A percentile compares a stretch with the other conserved stretches of the same genome.
phyloP scores from a whole-genome alignment of 257 asterid genomes.

The Capsicum chinense region DNA sequence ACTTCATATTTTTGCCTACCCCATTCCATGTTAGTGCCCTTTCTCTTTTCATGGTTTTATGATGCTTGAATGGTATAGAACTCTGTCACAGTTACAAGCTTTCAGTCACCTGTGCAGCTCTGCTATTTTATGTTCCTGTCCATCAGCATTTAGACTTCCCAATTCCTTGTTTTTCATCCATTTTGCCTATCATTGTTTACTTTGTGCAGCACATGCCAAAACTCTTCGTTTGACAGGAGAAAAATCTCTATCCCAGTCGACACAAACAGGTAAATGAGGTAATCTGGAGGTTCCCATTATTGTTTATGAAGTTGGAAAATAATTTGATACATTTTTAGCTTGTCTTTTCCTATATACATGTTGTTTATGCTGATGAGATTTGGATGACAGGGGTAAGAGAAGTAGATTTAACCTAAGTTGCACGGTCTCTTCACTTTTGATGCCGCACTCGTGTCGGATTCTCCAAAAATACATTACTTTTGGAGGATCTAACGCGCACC shows the following conservation, averaged over 20 bases:
- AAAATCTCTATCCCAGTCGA: slow-evolving; percentile 22
- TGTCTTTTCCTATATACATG: not conserved
- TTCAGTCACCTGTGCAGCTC: slow-evolving; percentile 15
- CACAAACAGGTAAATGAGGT: slow-evolving; percentile 29
- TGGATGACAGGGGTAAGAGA: not conserved
- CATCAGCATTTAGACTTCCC: not conserved
- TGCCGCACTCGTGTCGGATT: no score
- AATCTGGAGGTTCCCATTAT: not conserved
- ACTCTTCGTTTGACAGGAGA: not conserved
- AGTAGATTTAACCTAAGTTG: not conserved
- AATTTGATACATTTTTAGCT: not conserved
- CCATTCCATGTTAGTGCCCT: not conserved
- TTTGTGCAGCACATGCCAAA: slow-evolving; percentile 31
- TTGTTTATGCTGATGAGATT: not conserved
- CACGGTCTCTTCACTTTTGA: no score
- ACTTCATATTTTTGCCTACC: not conserved
- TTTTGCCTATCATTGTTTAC: slow-evolving; percentile 19
- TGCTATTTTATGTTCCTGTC: not conserved
- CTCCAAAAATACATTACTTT: no score
- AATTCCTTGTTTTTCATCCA: not conserved
- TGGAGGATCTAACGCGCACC: no score
- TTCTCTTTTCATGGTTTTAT: slow-evolving; percentile 1
- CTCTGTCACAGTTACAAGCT: not conserved
- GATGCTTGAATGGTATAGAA: slow-evolving; percentile 13
- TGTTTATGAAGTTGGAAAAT: not conserved